These are phyloP conservation scores for Rhizopus stolonifer DNA, from an alignment of 371 early-diverging fungal genomes.

Conservation along the genomic window DNA sequence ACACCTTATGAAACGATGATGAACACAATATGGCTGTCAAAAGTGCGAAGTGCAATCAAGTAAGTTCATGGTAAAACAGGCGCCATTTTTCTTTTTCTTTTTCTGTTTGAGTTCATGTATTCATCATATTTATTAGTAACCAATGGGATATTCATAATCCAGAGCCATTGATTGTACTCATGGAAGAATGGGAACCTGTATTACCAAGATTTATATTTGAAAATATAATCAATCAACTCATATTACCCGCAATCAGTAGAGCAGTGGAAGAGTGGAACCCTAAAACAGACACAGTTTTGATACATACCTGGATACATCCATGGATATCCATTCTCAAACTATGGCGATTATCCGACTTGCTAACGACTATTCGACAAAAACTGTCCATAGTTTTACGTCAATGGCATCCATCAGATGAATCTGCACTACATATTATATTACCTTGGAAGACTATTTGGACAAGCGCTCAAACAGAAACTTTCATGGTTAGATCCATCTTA, in stretches of 20 bases:
- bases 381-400: slow-evolving; percentile 55
- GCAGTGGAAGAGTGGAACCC: slow-evolving; percentile 75
- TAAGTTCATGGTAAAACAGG: not conserved
- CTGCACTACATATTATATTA: slow-evolving; percentile 53
- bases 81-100: not conserved
- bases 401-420: slow-evolving; percentile 72
- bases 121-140: slow-evolving; percentile 51
- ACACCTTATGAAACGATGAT: slow-evolving; percentile 83
- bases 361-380: slow-evolving; percentile 65
- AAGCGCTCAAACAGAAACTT: slow-evolving; percentile 52
- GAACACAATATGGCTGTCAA: slow-evolving; percentile 76
- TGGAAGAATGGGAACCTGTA: slow-evolving; percentile 74
- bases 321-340: slow-evolving; percentile 77
- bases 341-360: slow-evolving; percentile 56
- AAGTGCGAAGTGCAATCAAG: slow-evolving; percentile 77
- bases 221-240: slow-evolving; percentile 74
- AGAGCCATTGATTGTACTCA: slow-evolving; percentile 62
- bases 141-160: slow-evolving; percentile 71
- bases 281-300: slow-evolving; percentile 60
- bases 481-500: slow-evolving; percentile 62
- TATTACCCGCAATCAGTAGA: slow-evolving; percentile 71
- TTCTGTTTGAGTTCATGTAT: not conserved
- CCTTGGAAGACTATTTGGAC: slow-evolving; percentile 78
- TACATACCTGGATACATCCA: slow-evolving; percentile 83
- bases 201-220: slow-evolving; percentile 73